Base-by-base conservation (phyloP, 2,329 filamentous ascomycete genomes). In the Exophiala alcalophila region DNA sequence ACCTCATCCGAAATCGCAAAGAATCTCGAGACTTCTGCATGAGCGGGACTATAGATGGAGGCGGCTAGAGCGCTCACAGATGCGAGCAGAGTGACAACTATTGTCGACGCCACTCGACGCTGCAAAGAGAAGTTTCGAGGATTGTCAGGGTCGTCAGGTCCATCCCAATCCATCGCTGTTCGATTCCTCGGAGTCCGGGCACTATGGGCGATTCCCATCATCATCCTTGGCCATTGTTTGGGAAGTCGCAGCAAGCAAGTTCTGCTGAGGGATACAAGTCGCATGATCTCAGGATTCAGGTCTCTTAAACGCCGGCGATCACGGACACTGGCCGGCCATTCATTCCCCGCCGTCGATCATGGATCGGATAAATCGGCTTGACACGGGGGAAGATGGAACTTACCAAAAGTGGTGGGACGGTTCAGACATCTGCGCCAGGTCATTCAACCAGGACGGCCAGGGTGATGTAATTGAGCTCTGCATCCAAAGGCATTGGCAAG, bases 21-120 rank as follows among this genome's bases (percentile, higher is more conserved):
- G 5, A 32, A 14, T 14, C 43, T 60, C 32, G 78, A 78, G 29
- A 86, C 79, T 55, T 83, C 78, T 2, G 63, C 59, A 15, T 75
- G 76, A 18, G 56, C 55, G 1, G 62, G 58, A 3, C 61, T 56
- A 43, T 64, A 65, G 10, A 62, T 57, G 2, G 62, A 61, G 4
- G 47, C 50, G 4, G 46, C 50, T 8, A 55, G 15, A 2, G 50
- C 47, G 36, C 49, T 55, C 16, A 49, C 46, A 31, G 50, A 49
- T 7, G 46, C 50, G 8, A 55, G 36, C 26, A 53, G 44, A 4
- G 47, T 53, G n/a, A 53, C 46, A 4, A 41, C 47, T 21, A 50
- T 41, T n/a, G 52, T 51, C 10, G 50, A 51, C 4, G 40, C 25
- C 12, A 49, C 23, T 20, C 50, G 43, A 21, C 47, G 45, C 6